Evolutionary conservation across 2,329 filamentous ascomycete species (phyloP), one percentile per base, ranked within the genome.

Genomic region (Penicillium vulpinum): DNA sequence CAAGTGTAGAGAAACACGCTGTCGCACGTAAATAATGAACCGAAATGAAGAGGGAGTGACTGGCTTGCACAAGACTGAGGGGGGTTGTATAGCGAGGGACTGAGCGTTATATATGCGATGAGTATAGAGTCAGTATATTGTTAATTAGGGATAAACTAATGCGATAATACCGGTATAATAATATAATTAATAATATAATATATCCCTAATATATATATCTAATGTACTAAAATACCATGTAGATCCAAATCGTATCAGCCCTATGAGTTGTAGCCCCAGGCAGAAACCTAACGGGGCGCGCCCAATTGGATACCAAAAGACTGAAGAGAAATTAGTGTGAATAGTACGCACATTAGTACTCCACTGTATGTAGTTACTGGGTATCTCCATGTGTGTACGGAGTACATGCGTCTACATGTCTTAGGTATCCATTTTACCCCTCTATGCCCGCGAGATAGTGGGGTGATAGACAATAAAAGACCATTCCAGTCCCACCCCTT

Each of bases 181-280:
- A 18, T 24, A 46, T 15, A 10, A 38, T 29, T 15, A 9, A 36
- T 8, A 15, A n/a, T 8, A 15, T 2, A 35, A 47, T 6, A n/a
- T 22, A n/a, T n/a, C n/a, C n/a, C n/a, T n/a, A n/a, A n/a, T n/a
- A n/a, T n/a, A n/a, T n/a, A n/a, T n/a, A n/a, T n/a, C n/a, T n/a
- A n/a, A n/a, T n/a, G n/a, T n/a, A n/a, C n/a, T n/a, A 28, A 35
- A 18, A 16, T 13, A 21, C 8, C 18, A 24, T 21, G 21, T 29
- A 44, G 36, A 49, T 49, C 35, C 13, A 29, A 29, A 13, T 8
- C 33, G 21, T 13, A 22, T 56, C 54, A 56, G 54, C 54, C 54
- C 54, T 56, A 56, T 45, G 54, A 10, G 22, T 47, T 22, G 43
- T 35, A 22, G 40, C 53, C 53, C 47, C 53, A 56, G 53, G 53